phyloP scores from a whole-genome alignment of 805 yeast genomes.

The Starmera pachycereana region DNA sequence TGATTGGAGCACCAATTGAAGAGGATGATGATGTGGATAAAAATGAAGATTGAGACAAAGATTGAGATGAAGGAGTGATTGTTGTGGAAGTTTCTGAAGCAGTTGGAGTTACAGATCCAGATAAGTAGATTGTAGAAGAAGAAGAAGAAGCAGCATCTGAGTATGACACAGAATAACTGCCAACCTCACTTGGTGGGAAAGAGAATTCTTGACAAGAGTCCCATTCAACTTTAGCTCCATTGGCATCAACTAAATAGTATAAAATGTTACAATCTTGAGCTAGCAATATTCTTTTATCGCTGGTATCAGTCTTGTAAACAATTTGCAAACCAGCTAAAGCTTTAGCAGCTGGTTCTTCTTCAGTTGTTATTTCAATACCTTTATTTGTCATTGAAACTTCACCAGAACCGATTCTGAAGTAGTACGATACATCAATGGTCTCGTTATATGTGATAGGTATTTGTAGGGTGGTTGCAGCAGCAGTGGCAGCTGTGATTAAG shows the following conservation, averaged over 20 bases:
- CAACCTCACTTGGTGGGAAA: not conserved
- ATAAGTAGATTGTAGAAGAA: not conserved
- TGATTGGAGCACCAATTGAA: not conserved
- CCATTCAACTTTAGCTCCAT: slow-evolving; percentile 11
- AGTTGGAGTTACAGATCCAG: not conserved
- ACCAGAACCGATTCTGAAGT: slow-evolving; percentile 12
- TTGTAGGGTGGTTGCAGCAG: slow-evolving; percentile 11
- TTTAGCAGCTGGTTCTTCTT: slow-evolving; percentile 4
- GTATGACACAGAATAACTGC: not conserved
- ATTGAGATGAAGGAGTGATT: not conserved
- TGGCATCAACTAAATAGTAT: slow-evolving; percentile 10
- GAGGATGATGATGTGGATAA: not conserved
- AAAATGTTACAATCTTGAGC: slow-evolving; percentile 17
- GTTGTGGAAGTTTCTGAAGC: not conserved
- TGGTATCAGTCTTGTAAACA: slow-evolving; percentile 10
- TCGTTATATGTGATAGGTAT: slow-evolving; percentile 9
- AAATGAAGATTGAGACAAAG: not conserved
- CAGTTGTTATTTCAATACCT: slow-evolving; percentile 11
- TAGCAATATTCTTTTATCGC: slow-evolving; percentile 8
- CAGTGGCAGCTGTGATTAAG: slow-evolving; percentile 12
- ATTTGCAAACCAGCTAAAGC: slow-evolving; percentile 11
- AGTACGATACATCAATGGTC: slow-evolving; percentile 11
- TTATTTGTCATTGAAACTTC: slow-evolving; percentile 2
- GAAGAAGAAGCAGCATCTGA: not conserved
- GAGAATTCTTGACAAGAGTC: slow-evolving; percentile 14